Base-by-base conservation (phyloP, 805 yeast genomes). In the Myxozyma geophila region DNA sequence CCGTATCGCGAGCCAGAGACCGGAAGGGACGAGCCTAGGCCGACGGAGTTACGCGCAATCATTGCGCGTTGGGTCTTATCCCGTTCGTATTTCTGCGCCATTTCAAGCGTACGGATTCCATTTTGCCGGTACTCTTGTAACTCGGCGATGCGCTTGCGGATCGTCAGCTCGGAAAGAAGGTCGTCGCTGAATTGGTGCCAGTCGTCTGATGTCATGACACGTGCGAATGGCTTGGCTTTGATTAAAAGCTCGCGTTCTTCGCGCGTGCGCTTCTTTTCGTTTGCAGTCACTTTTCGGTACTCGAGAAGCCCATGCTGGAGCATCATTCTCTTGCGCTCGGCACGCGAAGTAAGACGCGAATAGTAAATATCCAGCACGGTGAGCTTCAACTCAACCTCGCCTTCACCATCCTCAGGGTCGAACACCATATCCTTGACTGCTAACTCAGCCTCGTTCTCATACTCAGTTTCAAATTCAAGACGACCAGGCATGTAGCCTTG, bases 401-500 rank as follows among this genome's bases (percentile, higher is more conserved):
- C 86, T 23, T 88, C 85, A 59, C 87, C 86, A 72, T 95, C 99
- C 68, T 93, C 98, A 0, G 93, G 90, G 71, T 95, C 98, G 73
- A 96, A 95, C 1, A 88, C 83, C 96, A 95, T 90, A 74, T 95
- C 99, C 73, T 95, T 95, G 19, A 95, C 90, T 0, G 95, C 87
- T 60, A 88, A 81, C 76, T 95, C 99, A 0, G 99, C 98, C 60
- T 95, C 99, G 72, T 95, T 95, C 74, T 95, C 99, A 46, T 89
- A 92, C 75, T 95, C 99, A 63, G 88, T 90, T 72, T 95, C 99
- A 75, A 95, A 95, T 75, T 95, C 99, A 66, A 95, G 79, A 72
- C 99, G 85, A 49, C 98, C 99, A 46, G 99, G 99, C 99, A 95
- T 95, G 74, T 87, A 95, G 2, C 97, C 98, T 75, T 95, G 98